Percentiles rank a stretch among this genome's conserved stretches.
These are phyloP conservation scores for Metschnikowia henanensis DNA, from an alignment of 805 yeast genomes.

Conservation along the genomic window DNA sequence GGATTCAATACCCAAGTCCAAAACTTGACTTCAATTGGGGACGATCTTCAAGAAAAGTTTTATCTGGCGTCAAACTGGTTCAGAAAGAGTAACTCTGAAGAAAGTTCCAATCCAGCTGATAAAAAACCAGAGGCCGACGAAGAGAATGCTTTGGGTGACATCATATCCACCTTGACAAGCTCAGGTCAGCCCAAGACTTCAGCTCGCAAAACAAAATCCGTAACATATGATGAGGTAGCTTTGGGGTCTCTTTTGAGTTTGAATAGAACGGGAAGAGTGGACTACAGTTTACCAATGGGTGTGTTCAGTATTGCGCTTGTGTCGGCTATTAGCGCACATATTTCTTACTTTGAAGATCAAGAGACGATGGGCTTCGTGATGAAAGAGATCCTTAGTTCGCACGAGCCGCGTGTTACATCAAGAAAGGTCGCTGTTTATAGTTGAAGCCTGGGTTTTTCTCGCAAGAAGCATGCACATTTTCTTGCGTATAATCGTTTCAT, in stretches of 20 bases:
- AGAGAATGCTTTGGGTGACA: constrained; percentile 44
- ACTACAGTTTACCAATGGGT: constrained; percentile 76
- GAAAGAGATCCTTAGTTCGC: constrained; percentile 47
- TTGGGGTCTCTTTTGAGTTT: constrained; percentile 41
- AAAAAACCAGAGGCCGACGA: constrained; percentile 7
- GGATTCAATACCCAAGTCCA: constrained; percentile 52
- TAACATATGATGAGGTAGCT: constrained; percentile 29
- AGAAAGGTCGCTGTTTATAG: constrained; percentile 30
- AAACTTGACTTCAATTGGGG: constrained; percentile 41
- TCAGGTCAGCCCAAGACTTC: constrained; percentile 19
- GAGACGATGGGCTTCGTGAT: constrained; percentile 81
- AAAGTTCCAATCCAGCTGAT: constrained; percentile 15
- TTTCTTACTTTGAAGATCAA: constrained; percentile 82
- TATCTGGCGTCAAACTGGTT: constrained; percentile 40
- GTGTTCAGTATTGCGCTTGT: constrained; percentile 76
- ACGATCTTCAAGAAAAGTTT: constrained; percentile 35
- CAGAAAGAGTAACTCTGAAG: constrained; percentile 9
- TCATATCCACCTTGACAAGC: constrained; percentile 28
- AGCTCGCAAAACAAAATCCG: constrained; percentile 22
- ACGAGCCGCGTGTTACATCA: constrained; percentile 23
- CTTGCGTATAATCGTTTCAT: background rate
- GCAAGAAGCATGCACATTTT: too few species aligned
- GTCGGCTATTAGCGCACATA: constrained; percentile 84
- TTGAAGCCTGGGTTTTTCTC: constrained; percentile 1
- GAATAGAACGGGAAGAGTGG: constrained; percentile 78